Evolutionary conservation across 169 alveolate genomes (phyloP).

Genomic region (Plasmodium gallinaceum): DNA sequence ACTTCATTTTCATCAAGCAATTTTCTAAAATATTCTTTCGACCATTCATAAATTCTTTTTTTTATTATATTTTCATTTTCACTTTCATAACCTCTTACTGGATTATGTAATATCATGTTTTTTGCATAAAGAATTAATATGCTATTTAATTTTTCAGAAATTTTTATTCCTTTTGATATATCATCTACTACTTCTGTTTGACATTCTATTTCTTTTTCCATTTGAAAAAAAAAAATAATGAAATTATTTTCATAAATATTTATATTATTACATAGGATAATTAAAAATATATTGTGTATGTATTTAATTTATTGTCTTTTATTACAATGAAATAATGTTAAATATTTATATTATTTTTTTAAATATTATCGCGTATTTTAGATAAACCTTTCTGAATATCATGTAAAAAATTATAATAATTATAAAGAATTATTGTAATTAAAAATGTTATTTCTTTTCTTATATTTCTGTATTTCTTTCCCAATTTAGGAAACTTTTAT

Average conservation of each 20-base stretch:
- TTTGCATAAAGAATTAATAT: constrained; percentile 53
- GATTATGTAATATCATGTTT: constrained; percentile 46
- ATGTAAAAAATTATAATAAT: no score
- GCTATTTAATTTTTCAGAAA: constrained; percentile 50
- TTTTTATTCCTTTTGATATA: constrained; percentile 40
- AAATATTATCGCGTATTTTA: no score
- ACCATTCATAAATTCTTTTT: constrained; percentile 54
- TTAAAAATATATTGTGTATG: no score
- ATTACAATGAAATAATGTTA: no score
- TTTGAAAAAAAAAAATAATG: background rate
- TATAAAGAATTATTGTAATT: no score
- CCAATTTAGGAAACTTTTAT: no score
- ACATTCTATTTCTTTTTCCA: constrained; percentile 64
- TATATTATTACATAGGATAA: no score
- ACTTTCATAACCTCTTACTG: constrained; percentile 10
- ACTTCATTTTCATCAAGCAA: constrained; percentile 37
- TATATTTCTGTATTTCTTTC: no score
- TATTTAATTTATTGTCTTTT: no score
- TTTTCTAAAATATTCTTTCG: constrained; percentile 58
- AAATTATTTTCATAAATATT: background rate
- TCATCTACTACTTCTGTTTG: constrained; percentile 44
- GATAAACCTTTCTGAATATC: no score
- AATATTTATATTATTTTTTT: no score
- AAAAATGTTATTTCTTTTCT: no score
- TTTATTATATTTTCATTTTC: constrained; percentile 31